These are phyloP conservation scores for Acacia crassicarpa DNA, from an alignment of 306 rosid genomes.

Conservation along the genomic window DNA sequence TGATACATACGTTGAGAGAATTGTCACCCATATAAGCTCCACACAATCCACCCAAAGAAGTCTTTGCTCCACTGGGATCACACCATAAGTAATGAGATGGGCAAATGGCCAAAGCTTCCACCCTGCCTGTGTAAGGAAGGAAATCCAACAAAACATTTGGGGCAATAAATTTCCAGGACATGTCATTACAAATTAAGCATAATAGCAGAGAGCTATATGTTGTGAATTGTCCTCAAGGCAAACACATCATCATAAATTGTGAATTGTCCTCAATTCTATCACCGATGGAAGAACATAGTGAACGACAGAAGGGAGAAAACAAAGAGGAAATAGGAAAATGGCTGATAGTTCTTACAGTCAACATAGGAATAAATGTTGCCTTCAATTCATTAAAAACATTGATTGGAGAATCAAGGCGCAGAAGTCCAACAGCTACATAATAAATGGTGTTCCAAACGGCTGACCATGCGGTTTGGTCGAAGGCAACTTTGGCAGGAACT, in stretches of 20 bases:
- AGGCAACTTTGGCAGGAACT: constrained; percentile 87
- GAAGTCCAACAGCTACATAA: constrained; percentile 63
- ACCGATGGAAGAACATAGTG: not conserved
- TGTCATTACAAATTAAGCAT: not conserved
- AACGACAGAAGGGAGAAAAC: not conserved
- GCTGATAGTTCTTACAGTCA: constrained; percentile 62
- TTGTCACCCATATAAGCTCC: constrained; percentile 95
- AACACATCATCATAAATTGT: not conserved
- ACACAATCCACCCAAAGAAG: constrained; percentile 95
- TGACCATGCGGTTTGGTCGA: constrained; percentile 91
- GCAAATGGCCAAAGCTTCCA: constrained; percentile 99
- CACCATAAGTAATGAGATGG: constrained; percentile 91
- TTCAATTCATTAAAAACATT: constrained; percentile 69
- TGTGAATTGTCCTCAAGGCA: too few species aligned
- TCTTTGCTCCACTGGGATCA: constrained; percentile 90
- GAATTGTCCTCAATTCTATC: not conserved
- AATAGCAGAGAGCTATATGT: not conserved
- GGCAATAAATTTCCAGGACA: constrained; percentile 25
- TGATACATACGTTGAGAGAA: constrained; percentile 83
- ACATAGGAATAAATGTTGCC: constrained; percentile 88
- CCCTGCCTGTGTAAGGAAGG: constrained; percentile 69
- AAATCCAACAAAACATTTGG: constrained; percentile 24
- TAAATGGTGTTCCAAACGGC: constrained; percentile 98
- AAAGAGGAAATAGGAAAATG: constrained; percentile 21
- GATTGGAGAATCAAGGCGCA: constrained; percentile 80